Conservation (phyloP, 306 rosid genomes). For the Prunus mira region DNA sequence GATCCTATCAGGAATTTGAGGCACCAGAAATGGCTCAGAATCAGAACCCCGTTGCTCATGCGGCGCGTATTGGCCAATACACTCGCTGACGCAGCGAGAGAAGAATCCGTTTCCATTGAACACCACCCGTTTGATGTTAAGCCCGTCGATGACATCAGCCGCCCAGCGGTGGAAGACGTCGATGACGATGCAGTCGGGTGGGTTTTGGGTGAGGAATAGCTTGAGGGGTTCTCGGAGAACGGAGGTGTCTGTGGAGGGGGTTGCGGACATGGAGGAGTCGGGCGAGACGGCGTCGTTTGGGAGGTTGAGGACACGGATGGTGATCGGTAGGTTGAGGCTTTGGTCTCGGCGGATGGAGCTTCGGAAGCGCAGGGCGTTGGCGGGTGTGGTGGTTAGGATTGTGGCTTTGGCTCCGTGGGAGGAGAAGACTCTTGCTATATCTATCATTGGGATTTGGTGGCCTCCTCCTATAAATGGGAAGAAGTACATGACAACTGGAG, state of each 20-base stretch:
- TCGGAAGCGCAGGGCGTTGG: conserved; percentile 23
- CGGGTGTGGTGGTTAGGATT: conserved; percentile 45
- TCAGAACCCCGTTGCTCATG: conserved; percentile 7
- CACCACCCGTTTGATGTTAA: not conserved
- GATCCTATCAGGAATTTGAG: conserved; percentile 12
- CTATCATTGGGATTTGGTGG: conserved; percentile 33
- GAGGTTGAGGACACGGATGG: conserved; percentile 12
- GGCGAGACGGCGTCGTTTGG: not conserved
- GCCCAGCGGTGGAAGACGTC: conserved; percentile 30
- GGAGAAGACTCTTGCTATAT: conserved; percentile 46
- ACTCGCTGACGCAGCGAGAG: conserved; percentile 6
- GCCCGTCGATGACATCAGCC: conserved; percentile 4
- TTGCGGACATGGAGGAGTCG: conserved; percentile 18
- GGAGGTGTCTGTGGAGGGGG: conserved; percentile 6
- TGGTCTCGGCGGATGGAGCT: conserved; percentile 26
- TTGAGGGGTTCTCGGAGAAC: conserved; percentile 1
- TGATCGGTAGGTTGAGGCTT: not conserved
- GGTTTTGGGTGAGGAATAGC: not conserved
- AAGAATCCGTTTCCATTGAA: conserved; percentile 23
- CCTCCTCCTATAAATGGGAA: conserved; percentile 47
- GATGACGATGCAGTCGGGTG: conserved; percentile 17
- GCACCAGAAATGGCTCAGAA: conserved; percentile 22
- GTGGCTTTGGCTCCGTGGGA: conserved; percentile 28
- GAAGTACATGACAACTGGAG: conserved; percentile 27
- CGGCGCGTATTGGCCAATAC: conserved; percentile 3